Evolutionary conservation across 2,329 filamentous ascomycete species (phyloP), one percentile per base, ranked within the genome.

Genomic region (Colletotrichum tropicicola): DNA sequence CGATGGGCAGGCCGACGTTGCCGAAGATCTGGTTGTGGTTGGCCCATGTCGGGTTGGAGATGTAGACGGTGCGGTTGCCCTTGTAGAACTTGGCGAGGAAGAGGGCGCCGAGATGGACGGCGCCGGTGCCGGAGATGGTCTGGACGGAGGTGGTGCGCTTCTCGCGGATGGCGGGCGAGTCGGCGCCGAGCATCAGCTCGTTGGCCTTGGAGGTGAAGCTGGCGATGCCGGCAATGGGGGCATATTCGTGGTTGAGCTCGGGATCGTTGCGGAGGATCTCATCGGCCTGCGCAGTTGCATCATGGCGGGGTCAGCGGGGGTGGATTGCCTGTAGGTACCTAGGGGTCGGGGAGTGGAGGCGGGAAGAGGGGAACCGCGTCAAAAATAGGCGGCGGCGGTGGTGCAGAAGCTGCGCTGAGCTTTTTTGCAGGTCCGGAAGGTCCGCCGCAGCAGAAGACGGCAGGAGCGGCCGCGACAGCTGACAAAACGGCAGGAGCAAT

Each of bases 11-110:
- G 72, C 87, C 86, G 75, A 98, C 94, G 76, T 98, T 98, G 80
- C 85, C 88, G 84, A 99, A 97, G 85, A 99, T 98, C 80, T 98
- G 96, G 83, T 97, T 91, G 89, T 99, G 96, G 84, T 99, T 99
- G 71, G 92, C 94, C 96, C 96, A 99, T 67, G 96, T 99, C 56
- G 96, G 96, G 79, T 92, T 92, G 74, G 94, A 97, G 78, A 98
- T 85, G 86, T 97, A 98, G 80, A 97, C 88, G 65, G 90, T 88
- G 70, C 88, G 91, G 81, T 86, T 88, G 75, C 87, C 85, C 74
- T 85, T 83, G 86, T 93, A 97, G 88, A 98, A 99, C 79, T 91
- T 94, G 78, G 92, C 84, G 66, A 99, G 91, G 89, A 99, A 99
- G 71, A 97, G 90, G 68, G 91, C 94, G 70, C 96, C 96, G 37